Evolutionary conservation across 371 early-diverging fungal species (phyloP), one percentile per base, ranked within the genome.

Genomic region (Mucor indicus): DNA sequence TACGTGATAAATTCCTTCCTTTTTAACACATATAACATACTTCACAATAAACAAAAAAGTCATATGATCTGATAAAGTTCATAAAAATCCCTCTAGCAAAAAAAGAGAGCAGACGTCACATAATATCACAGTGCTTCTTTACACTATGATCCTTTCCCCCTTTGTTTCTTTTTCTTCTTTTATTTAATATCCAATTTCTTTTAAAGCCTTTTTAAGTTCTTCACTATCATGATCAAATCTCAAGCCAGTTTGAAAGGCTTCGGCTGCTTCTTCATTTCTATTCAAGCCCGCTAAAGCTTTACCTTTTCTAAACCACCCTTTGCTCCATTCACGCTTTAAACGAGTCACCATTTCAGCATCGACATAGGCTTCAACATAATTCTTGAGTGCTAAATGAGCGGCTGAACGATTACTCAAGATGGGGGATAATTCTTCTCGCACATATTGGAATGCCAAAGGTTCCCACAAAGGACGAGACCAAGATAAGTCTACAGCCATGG

Each of bases 271-370:
- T 25, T 77, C 69, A 31, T 68, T 62, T 24, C 87, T 62, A 17
- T 74, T 79, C 48, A 90, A 51, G 12, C 84, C 89, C 35, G 75
- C 59, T 36, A 90, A 64, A 25, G 91, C 89, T 39, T 79, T 77
- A 37, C 91, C 91, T 60, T 86, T 87, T 42, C 91, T 69, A 69
- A 89, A 89, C 66, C 85, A 80, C 19, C 89, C 90, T 69, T 90
- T 89, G 54, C 84, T 77, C 89, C 88, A 90, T 29, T 80, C 82
- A 15, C 81, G 77, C 57, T 81, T 85, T 43, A 90, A 59, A 32
- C 82, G 64, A n/a, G 86, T 85, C 20, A 86, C 87, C 33, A 77
- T 74, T 60, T 88, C 87, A 2, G 89, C 81, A 60, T 89, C 90
- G 42, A 85, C 85, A 44, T 83, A 75, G 15, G 90, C 90, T 39